These are phyloP conservation scores for Yamagishiella unicocca DNA, from an alignment of 139 green algal species.

Conservation along the genomic window DNA sequence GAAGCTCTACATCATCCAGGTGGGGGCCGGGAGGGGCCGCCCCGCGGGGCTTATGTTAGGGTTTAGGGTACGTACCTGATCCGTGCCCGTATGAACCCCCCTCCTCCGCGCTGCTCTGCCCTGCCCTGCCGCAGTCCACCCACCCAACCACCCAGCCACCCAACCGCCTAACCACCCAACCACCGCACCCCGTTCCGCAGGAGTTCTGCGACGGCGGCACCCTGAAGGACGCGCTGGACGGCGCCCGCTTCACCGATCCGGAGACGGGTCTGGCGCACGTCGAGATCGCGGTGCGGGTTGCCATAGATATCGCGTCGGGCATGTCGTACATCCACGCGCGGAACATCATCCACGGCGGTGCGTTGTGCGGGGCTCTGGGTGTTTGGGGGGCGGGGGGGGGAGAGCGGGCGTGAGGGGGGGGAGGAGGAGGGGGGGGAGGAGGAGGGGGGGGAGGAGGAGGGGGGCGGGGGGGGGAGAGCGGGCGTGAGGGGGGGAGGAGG, in stretches of 20 bases:
- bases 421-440: too few relatives aligned
- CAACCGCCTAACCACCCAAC: neutral
- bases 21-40: neutral
- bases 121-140: too few relatives aligned
- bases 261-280: neutral
- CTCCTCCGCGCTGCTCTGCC: too few relatives aligned
- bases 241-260: neutral
- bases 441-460: too few relatives aligned
- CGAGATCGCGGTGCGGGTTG: constrained; percentile 28
- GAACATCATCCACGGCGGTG: constrained; percentile 41
- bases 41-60: too few relatives aligned
- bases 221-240: constrained; percentile 37
- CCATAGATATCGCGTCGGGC: constrained; percentile 14
- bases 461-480: too few relatives aligned
- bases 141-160: neutral
- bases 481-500: too few relatives aligned
- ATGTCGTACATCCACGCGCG: constrained; percentile 30
- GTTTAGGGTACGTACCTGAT: too few relatives aligned
- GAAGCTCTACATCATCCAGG: constrained; percentile 63
- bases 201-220: constrained; percentile 48
- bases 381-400: too few relatives aligned
- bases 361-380: neutral
- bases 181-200: neutral
- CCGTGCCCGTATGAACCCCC: too few relatives aligned
- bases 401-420: too few relatives aligned